A percentile compares a stretch with the other conserved stretches of the same genome.
Conservation (phyloP, 768 basidiomycete genomes). For the Amanita brunnescens region DNA sequence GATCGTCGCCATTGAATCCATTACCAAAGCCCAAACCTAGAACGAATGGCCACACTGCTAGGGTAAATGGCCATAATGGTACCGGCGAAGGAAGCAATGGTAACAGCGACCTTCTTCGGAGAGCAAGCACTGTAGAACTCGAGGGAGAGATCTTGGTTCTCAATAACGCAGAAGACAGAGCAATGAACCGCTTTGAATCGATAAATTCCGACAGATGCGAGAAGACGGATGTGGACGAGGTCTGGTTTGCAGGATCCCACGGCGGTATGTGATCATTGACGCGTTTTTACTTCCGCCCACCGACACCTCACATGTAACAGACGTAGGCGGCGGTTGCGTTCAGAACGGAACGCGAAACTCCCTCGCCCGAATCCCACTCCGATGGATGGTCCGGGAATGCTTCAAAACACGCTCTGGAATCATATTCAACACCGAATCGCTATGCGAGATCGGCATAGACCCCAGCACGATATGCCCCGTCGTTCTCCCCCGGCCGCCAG, state of each 20-base stretch:
- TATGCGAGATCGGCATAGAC: too few species aligned
- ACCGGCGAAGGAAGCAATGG: too few species aligned
- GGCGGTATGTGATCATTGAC: conserved; percentile 23
- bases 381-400: conserved; percentile 70
- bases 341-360: conserved; percentile 33
- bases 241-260: conserved; percentile 58
- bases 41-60: background rate
- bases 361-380: conserved; percentile 46
- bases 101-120: background rate
- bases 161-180: conserved; percentile 18
- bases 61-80: background rate
- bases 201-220: conserved; percentile 19
- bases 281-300: background rate
- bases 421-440: conserved; percentile 41
- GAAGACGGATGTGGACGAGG: too few species aligned
- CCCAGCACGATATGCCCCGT: conserved; percentile 35
- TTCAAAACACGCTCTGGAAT: conserved; percentile 55
- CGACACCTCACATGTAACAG: conserved; percentile 20
- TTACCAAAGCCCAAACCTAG: background rate
- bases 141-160: conserved; percentile 7
- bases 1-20: background rate
- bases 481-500: conserved; percentile 29
- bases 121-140: background rate
- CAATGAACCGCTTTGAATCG: conserved; percentile 22
- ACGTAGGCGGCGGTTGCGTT: conserved; percentile 59